These are phyloP conservation scores for Zymoseptoria brevis DNA, from an alignment of 2,329 filamentous ascomycete species.

Conservation along the genomic window DNA sequence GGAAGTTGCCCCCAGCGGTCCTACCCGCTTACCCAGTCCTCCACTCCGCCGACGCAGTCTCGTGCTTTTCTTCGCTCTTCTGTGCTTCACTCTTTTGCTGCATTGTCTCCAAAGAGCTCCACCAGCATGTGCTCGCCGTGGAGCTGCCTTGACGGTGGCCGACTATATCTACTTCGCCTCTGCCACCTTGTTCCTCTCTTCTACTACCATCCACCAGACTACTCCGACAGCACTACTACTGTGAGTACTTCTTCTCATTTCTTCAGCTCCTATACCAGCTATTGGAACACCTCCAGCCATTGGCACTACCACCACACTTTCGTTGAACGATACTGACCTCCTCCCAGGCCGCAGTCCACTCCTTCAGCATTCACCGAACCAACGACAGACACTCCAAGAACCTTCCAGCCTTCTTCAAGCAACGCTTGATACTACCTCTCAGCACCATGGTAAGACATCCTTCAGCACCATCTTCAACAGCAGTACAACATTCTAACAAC, in stretches of 20 bases:
- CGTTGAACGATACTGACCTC: neutral
- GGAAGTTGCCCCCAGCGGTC: neutral
- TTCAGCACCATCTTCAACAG: neutral
- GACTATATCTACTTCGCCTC: neutral
- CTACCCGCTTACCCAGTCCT: neutral
- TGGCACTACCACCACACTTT: neutral
- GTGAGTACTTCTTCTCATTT: neutral
- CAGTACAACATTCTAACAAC: neutral
- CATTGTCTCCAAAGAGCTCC: neutral
- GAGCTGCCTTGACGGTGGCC: neutral
- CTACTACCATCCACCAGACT: neutral
- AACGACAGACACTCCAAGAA: neutral
- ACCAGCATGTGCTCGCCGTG: neutral
- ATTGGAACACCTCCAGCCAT: neutral
- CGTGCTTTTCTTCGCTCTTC: neutral
- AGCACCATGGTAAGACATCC: neutral
- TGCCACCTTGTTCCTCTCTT: neutral
- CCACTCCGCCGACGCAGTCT: neutral
- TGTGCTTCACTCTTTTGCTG: neutral
- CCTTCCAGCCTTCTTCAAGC: neutral
- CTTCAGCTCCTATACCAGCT: neutral
- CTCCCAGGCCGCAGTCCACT: neutral
- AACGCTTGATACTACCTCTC: neutral
- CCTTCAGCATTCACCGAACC: neutral
- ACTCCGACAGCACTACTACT: neutral